phyloP scores from a whole-genome alignment of 192 early-diverging fungal genomes.

The Coemansia sp. region DNA sequence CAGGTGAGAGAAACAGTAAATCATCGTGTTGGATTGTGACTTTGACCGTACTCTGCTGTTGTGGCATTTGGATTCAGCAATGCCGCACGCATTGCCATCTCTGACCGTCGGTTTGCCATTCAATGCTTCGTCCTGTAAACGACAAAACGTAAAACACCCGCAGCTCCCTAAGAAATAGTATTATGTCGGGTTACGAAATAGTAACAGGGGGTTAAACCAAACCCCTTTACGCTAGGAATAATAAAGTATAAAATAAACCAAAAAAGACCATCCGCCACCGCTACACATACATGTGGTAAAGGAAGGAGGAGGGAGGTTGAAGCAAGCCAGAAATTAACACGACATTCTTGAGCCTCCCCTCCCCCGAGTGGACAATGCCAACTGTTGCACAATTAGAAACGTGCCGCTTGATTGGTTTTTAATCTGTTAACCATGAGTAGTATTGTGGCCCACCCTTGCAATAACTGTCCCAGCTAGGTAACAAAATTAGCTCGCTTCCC shows the following conservation, averaged over 20 bases:
- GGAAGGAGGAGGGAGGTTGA: not conserved
- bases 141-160: not conserved
- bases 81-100: conserved; percentile 55
- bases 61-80: conserved; percentile 45
- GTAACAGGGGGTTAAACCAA: not conserved
- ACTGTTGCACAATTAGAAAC: not conserved
- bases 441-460: too few species aligned
- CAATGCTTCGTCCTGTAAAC: not conserved
- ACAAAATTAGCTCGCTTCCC: not conserved
- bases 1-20: not conserved
- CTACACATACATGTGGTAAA: not conserved
- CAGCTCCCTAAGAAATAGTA: not conserved
- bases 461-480: too few species aligned
- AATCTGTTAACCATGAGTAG: not conserved
- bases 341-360: not conserved
- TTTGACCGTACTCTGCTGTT: conserved; percentile 26
- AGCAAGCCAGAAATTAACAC: not conserved
- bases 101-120: conserved; percentile 41
- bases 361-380: not conserved
- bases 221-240: not conserved
- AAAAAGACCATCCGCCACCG: not conserved
- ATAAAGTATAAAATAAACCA: not conserved
- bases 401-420: not conserved
- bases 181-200: not conserved
- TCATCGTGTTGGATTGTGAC: not conserved